Base-by-base conservation (phyloP, 345 rosid species). In the Melaleuca quinquenervia region DNA sequence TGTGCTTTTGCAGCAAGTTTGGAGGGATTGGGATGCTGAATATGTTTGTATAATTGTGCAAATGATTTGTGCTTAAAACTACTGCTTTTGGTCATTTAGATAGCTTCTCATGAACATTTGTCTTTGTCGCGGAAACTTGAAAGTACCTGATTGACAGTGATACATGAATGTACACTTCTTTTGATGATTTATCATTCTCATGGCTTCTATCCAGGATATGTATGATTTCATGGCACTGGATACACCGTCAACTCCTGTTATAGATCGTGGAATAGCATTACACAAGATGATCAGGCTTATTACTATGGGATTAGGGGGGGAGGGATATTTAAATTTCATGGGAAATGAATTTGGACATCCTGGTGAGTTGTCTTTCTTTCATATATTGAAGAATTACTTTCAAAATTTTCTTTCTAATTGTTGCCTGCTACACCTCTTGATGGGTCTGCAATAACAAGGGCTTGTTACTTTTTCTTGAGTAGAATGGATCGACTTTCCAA, bases 271-370 rank as follows among this genome's bases (percentile, higher is more conserved):
- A 85, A 95, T 96, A 85, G 99, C 98, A 80, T 94, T 97, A 86
- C 99, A 97, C 91, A 97, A 97, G 92, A 96, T 97, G 97, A 96
- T 97, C 85, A 91, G 98, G 91, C 98, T 97, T 87, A 92, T 95
- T 88, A 96, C 98, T 2, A 92, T 97, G 97, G 99, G 95, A 87
- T 90, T 97, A 83, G 99, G 99, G 62, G 99, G 99, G 86, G 99
- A 97, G 93, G 98, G 96, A 87, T 97, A 97, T 92, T 91, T 97
- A 89, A 97, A 96, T 89, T 97, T 97, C 87, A 97, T 97, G 99
- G 99, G 99, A 86, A 97, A 97, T 91, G 99, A 97, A 90, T 97
- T 97, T 90, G 99, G 99, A 84, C 99, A 97, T 90, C 98, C 99
- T 20, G 99, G 99, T 96, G 92, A 87, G 87, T 87, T 85, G 41